phyloP scores from a whole-genome alignment of 2,329 filamentous ascomycete genomes.

The Elsinoe fawcettii region DNA sequence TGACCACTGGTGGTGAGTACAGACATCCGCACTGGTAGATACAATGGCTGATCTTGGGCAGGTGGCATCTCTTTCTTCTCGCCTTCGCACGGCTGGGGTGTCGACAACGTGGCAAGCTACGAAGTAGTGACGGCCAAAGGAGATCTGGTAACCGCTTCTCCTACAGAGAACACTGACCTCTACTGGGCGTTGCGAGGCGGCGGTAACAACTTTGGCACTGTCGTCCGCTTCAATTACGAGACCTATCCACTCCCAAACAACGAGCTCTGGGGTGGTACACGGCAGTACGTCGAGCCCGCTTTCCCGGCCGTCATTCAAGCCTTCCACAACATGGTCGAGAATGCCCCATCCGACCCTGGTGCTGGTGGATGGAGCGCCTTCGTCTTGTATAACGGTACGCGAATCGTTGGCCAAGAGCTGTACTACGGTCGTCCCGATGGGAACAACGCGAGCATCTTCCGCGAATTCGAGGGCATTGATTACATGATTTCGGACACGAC shows the following conservation, averaged over 20 bases:
- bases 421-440: neutral
- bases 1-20: slow-evolving; percentile 45
- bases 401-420: neutral
- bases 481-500: neutral
- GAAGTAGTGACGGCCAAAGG: slow-evolving; percentile 43
- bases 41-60: neutral
- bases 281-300: neutral
- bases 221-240: slow-evolving; percentile 18
- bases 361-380: slow-evolving; percentile 8
- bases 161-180: slow-evolving; percentile 40
- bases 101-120: slow-evolving; percentile 12
- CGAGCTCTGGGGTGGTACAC: slow-evolving; percentile 2
- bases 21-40: neutral
- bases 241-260: neutral
- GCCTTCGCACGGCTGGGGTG: neutral
- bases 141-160: slow-evolving; percentile 40
- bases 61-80: slow-evolving; percentile 12
- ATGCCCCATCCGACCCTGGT: neutral
- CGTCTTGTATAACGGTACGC: neutral
- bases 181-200: slow-evolving; percentile 46
- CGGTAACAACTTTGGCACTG: slow-evolving; percentile 41
- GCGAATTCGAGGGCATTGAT: neutral
- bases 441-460: slow-evolving; percentile 7
- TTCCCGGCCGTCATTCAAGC: slow-evolving; percentile 9
- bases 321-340: neutral